Percentiles rank a stretch among this genome's conserved stretches.
These are phyloP conservation scores for Penicillium ochrochloron DNA, from an alignment of 495 filamentous ascomycete genomes.

Conservation along the genomic window DNA sequence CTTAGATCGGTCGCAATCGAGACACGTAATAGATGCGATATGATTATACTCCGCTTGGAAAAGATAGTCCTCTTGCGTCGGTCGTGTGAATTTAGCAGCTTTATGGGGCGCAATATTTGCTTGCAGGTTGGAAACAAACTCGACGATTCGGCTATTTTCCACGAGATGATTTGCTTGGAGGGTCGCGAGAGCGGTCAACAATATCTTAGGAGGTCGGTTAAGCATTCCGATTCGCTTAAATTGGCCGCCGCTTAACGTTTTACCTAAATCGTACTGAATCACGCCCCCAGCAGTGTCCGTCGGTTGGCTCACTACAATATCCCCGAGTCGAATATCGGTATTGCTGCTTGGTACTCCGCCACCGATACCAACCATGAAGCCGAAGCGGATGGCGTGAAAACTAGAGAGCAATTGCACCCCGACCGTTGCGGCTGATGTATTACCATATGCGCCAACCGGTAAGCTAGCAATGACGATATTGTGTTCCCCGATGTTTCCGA, in stretches of 20 bases:
- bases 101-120: conserved; percentile 11
- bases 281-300: conserved; percentile 38
- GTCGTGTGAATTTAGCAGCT: conserved; percentile 17
- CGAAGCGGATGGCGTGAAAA: conserved; percentile 42
- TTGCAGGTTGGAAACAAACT: conserved; percentile 20
- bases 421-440: conserved; percentile 32
- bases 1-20: conserved; percentile 21
- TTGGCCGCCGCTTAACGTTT: conserved; percentile 26
- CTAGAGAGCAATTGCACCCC: conserved; percentile 37
- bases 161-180: conserved; percentile 18
- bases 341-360: conserved; percentile 39
- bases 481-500: conserved; percentile 38
- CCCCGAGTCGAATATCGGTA: conserved; percentile 46
- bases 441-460: conserved; percentile 31
- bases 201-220: conserved; percentile 31
- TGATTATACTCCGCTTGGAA: conserved; percentile 38
- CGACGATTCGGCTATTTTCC: conserved; percentile 19
- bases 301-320: conserved; percentile 49
- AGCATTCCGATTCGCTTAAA: conserved; percentile 39
- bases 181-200: conserved; percentile 32
- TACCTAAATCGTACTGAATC: conserved; percentile 49
- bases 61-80: conserved; percentile 31
- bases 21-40: conserved; percentile 22
- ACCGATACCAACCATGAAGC: conserved; percentile 48
- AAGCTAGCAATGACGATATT: conserved; percentile 40